phyloP scores from a whole-genome alignment of 306 rosid species.

The Prunus padus region DNA sequence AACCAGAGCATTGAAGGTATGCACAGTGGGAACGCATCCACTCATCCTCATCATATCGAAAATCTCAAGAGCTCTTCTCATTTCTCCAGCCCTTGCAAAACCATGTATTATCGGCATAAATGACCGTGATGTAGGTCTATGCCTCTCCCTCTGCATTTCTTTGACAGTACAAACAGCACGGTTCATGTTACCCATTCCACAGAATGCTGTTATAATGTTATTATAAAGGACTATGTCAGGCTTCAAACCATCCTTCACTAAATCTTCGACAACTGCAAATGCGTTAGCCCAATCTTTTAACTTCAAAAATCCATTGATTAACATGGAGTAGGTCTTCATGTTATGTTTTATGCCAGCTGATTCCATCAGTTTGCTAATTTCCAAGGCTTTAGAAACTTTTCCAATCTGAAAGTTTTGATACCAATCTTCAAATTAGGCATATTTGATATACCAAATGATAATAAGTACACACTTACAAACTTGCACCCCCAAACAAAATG shows the following conservation, averaged over 20 bases:
- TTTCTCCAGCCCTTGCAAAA: slow-evolving; percentile 86
- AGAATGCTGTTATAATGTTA: slow-evolving; percentile 78
- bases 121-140: slow-evolving; percentile 83
- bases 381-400: slow-evolving; percentile 84
- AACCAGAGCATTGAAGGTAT: slow-evolving; percentile 89
- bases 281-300: slow-evolving; percentile 98
- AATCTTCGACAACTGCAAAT: slow-evolving; percentile 78
- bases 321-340: slow-evolving; percentile 95
- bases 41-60: slow-evolving; percentile 92
- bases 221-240: slow-evolving; percentile 90
- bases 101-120: slow-evolving; percentile 92
- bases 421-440: background rate
- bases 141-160: slow-evolving; percentile 82
- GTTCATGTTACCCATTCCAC: slow-evolving; percentile 96
- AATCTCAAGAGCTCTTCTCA: slow-evolving; percentile 71
- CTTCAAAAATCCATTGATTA: slow-evolving; percentile 83
- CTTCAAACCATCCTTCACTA: slow-evolving; percentile 71
- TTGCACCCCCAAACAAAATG: background rate
- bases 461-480: background rate
- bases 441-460: background rate
- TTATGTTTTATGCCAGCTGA: slow-evolving; percentile 74
- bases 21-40: slow-evolving; percentile 94
- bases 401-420: slow-evolving; percentile 59
- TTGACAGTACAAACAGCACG: slow-evolving; percentile 74
- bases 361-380: slow-evolving; percentile 75